Conservation (phyloP, 2,329 filamentous ascomycete genomes). For the Endoconidiophora laricicola region DNA sequence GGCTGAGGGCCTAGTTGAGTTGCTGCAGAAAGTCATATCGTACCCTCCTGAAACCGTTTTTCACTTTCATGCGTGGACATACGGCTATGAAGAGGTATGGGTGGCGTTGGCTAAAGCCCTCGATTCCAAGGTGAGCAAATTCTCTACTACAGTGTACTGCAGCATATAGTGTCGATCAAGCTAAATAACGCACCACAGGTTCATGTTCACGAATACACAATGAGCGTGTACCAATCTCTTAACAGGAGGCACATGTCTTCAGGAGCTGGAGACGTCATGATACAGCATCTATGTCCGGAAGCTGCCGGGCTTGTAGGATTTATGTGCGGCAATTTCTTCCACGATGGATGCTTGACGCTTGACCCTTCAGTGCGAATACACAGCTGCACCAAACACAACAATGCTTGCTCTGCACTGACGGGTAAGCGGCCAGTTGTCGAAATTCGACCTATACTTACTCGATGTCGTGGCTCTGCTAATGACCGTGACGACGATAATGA, state of each 20-base stretch:
- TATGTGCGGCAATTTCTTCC: conserved; percentile 52
- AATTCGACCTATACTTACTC: conserved; percentile 17
- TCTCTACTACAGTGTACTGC: conserved; percentile 10
- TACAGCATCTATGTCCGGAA: conserved; percentile 32
- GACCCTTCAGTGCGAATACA: conserved; percentile 52
- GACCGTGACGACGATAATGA: too few relatives aligned
- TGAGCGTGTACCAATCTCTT: conserved; percentile 53
- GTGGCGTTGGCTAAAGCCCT: conserved; percentile 58
- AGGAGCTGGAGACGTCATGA: not conserved
- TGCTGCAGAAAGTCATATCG: conserved; percentile 47
- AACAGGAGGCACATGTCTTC: conserved; percentile 20
- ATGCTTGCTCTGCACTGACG: conserved; percentile 10
- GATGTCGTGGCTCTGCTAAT: too few relatives aligned
- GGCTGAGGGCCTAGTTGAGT: conserved; percentile 57
- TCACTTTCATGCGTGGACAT: conserved; percentile 73
- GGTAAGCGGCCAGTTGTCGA: conserved; percentile 9
- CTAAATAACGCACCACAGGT: conserved; percentile 28
- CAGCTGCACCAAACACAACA: conserved; percentile 41
- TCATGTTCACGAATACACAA: conserved; percentile 71
- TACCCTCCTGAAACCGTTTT: conserved; percentile 66
- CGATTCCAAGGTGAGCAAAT: conserved; percentile 35
- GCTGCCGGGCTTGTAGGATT: conserved; percentile 57
- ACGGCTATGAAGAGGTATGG: conserved; percentile 78
- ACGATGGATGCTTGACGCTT: conserved; percentile 55
- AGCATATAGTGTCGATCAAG: too few relatives aligned